These are phyloP conservation scores for Phellopilus nigrolimitatus DNA, from an alignment of 1,284 basidiomycete species.

Conservation along the genomic window DNA sequence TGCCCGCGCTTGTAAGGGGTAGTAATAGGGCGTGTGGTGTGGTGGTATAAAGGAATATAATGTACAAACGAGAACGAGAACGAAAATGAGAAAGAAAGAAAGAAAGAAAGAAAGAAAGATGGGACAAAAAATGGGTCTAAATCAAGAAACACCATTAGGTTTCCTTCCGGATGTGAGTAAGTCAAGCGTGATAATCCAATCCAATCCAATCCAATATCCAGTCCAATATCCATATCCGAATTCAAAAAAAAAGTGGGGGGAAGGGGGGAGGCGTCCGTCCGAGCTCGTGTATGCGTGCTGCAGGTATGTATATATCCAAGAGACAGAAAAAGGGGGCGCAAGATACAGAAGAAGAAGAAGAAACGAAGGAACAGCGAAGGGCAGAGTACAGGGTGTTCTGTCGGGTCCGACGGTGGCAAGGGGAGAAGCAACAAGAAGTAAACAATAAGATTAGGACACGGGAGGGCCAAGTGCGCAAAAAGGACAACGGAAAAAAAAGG, in stretches of 20 bases:
- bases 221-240: too few relatives aligned
- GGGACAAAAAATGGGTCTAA: not conserved
- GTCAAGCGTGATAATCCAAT: not conserved
- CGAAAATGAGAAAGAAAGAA: not conserved
- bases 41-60: too few relatives aligned
- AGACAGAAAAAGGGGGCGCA: not conserved
- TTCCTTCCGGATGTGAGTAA: not conserved
- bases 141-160: not conserved
- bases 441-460: not conserved
- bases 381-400: not conserved
- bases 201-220: too few relatives aligned
- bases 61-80: too few relatives aligned
- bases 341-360: too few relatives aligned
- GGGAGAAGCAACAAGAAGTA: too few relatives aligned
- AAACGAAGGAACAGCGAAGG: not conserved
- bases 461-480: not conserved
- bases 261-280: not conserved
- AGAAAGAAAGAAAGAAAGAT: not conserved
- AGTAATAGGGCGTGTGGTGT: too few relatives aligned
- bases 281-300: not conserved
- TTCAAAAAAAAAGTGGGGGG: too few relatives aligned
- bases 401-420: too few relatives aligned
- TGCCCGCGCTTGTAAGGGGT: too few relatives aligned
- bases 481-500: not conserved
- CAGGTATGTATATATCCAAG: too few relatives aligned